Conservation (phyloP, 164 flowering plant genomes). For the Platanus orientalis region DNA sequence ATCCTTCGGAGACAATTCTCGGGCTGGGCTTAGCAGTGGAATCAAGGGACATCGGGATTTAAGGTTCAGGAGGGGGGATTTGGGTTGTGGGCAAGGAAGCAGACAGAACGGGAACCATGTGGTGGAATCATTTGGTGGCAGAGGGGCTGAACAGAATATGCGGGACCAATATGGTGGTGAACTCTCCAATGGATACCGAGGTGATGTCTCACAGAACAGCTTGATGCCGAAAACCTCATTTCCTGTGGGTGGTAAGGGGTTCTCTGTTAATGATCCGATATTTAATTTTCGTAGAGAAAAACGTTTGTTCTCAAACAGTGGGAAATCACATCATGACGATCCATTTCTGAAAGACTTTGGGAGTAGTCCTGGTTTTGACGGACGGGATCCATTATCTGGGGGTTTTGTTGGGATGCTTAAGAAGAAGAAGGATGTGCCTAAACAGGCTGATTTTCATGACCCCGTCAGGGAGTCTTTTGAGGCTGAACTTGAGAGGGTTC, state of each 20-base stretch:
- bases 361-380: constrained; percentile 46
- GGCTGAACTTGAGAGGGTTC: constrained; percentile 97
- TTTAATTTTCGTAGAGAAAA: constrained; percentile 62
- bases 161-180: constrained; percentile 41
- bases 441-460: constrained; percentile 75
- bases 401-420: constrained; percentile 59
- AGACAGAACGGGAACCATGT: constrained; percentile 46
- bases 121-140: constrained; percentile 31
- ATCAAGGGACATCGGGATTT: constrained; percentile 22
- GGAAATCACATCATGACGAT: constrained; percentile 56
- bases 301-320: constrained; percentile 39
- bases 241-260: constrained; percentile 40
- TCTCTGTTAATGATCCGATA: constrained; percentile 41
- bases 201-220: constrained; percentile 38
- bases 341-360: constrained; percentile 49
- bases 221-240: constrained; percentile 38
- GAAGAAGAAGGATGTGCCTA: constrained; percentile 70
- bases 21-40: constrained; percentile 28
- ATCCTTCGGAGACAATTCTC: constrained; percentile 24
- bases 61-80: constrained; percentile 40
- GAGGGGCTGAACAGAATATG: constrained; percentile 36
- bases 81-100: constrained; percentile 38
- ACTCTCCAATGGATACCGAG: constrained; percentile 35
- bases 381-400: constrained; percentile 58
- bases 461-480: constrained; percentile 97